These are phyloP conservation scores for Epichloe hybrida DNA, from an alignment of 2,329 filamentous ascomycete species.

Conservation along the genomic window DNA sequence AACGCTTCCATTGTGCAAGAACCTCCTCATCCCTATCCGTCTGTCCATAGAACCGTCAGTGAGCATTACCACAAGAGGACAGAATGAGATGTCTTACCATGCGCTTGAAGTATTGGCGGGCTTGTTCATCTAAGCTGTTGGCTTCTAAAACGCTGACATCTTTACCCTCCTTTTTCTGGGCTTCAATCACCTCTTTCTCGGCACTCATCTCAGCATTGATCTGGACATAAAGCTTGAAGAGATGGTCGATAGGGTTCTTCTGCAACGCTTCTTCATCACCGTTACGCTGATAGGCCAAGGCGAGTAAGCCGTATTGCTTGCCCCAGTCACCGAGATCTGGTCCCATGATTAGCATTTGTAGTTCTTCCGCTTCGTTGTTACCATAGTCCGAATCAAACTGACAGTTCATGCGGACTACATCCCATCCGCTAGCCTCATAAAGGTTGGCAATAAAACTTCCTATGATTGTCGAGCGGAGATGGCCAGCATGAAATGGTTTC, in stretches of 20 bases:
- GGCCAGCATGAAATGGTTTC: constrained; percentile 70
- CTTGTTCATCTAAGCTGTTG: constrained; percentile 57
- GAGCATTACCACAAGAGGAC: background rate
- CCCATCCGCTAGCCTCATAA: constrained; percentile 58
- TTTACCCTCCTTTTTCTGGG: constrained; percentile 38
- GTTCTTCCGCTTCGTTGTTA: background rate
- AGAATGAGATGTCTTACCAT: constrained; percentile 27
- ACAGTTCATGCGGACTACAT: constrained; percentile 57
- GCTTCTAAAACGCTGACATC: constrained; percentile 35
- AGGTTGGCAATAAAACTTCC: constrained; percentile 64
- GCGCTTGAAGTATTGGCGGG: constrained; percentile 56
- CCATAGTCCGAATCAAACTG: background rate
- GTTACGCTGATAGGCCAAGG: constrained; percentile 61
- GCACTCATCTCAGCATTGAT: constrained; percentile 55
- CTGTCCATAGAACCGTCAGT: constrained; percentile 5
- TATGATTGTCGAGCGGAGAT: constrained; percentile 67
- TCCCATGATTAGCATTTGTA: background rate
- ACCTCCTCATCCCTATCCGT: constrained; percentile 51
- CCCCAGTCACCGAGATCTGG: constrained; percentile 66
- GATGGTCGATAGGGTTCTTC: constrained; percentile 65
- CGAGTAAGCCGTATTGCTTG: constrained; percentile 61
- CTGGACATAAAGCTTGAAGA: constrained; percentile 70
- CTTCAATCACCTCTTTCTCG: constrained; percentile 54
- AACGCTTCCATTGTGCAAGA: constrained; percentile 48
- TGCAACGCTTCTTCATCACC: constrained; percentile 59